phyloP scores from a whole-genome alignment of 2,329 filamentous ascomycete genomes.

The Rhexocercosporidium sp. region DNA sequence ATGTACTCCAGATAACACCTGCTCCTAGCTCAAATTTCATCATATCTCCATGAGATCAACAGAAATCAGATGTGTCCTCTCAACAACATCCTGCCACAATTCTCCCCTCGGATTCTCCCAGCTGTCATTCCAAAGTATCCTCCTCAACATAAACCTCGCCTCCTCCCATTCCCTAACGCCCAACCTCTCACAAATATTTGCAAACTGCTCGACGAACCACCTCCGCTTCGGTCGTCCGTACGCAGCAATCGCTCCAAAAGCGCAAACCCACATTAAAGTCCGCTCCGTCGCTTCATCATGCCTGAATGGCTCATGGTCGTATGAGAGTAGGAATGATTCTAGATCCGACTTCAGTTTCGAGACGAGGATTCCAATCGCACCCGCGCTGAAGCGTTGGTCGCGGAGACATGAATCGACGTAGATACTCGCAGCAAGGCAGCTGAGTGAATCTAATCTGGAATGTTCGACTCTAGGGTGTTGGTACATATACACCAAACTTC shows the following conservation, averaged over 20 bases:
- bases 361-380: neutral
- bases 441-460: neutral
- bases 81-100: neutral
- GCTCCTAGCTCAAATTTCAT: too few relatives aligned
- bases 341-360: neutral
- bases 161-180: neutral
- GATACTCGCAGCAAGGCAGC: neutral
- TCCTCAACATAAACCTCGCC: neutral
- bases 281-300: neutral
- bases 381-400: neutral
- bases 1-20: too few relatives aligned
- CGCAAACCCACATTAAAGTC: neutral
- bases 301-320: neutral
- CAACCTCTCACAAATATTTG: neutral
- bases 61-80: neutral
- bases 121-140: neutral
- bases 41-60: neutral
- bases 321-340: neutral
- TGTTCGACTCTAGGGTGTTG: neutral
- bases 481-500: neutral
- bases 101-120: neutral
- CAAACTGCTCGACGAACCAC: slow-evolving; percentile 1
- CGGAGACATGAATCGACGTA: neutral
- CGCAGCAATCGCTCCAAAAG: neutral
- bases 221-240: neutral